Evolutionary conservation across 768 basidiomycete species (phyloP).

Genomic region (Pulveroboletus sp.): DNA sequence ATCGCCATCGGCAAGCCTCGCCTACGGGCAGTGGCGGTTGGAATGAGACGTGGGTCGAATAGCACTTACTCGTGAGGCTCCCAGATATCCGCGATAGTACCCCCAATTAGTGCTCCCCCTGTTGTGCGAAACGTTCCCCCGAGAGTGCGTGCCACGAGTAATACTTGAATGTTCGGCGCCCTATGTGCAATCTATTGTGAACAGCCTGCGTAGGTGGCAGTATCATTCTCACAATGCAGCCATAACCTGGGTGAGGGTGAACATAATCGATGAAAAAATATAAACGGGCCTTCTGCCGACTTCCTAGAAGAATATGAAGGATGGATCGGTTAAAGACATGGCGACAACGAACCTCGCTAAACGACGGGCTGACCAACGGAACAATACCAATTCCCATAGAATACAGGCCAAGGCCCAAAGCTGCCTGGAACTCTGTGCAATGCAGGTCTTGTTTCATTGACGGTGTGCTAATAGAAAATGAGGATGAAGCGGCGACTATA

Average conservation of each 20-base stretch:
- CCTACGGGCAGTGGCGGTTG: constrained; percentile 31
- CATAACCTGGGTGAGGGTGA: constrained; percentile 47
- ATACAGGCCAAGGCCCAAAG: constrained; percentile 48
- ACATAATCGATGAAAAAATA: constrained; percentile 45
- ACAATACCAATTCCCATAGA: constrained; percentile 55
- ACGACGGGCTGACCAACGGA: constrained; percentile 59
- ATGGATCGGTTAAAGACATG: not conserved
- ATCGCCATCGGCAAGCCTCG: constrained; percentile 74
- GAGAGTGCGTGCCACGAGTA: constrained; percentile 55
- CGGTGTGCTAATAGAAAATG: constrained; percentile 50
- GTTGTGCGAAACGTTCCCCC: constrained; percentile 62
- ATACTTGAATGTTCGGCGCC: constrained; percentile 45
- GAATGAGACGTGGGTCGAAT: not conserved
- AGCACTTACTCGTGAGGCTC: constrained; percentile 47
- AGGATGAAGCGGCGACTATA: constrained; percentile 44
- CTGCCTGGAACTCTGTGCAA: constrained; percentile 41
- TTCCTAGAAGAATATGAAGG: constrained; percentile 36
- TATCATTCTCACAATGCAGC: constrained; percentile 25
- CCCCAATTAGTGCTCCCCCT: constrained; percentile 62
- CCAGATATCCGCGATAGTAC: constrained; percentile 71
- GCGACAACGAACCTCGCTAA: constrained; percentile 44
- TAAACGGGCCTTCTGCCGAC: constrained; percentile 62
- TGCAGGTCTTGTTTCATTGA: constrained; percentile 48
- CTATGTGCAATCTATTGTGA: constrained; percentile 14
- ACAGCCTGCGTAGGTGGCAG: not conserved